A percentile compares a stretch with the other conserved stretches of the same genome.
These are phyloP conservation scores for Artemisia tridentata DNA, from an alignment of 129 eudicot genomes.

Conservation along the genomic window DNA sequence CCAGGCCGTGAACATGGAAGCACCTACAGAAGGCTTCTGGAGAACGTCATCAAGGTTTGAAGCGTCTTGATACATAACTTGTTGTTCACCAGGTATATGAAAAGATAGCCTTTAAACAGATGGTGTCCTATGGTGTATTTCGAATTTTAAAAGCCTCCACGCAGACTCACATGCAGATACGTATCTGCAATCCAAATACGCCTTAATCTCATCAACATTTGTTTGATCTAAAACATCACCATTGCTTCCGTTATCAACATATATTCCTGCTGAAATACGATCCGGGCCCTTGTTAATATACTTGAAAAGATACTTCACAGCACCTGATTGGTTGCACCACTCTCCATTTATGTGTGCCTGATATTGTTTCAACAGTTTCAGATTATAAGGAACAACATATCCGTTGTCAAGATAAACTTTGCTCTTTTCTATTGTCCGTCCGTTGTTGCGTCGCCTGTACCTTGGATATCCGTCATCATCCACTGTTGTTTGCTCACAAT, in stretches of 20 bases:
- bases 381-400: neutral
- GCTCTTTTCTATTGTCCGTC: neutral
- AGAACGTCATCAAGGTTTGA: neutral
- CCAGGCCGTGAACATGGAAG: too few relatives aligned
- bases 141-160: neutral
- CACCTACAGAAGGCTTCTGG: neutral
- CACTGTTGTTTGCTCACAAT: neutral
- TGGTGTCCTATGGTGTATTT: neutral
- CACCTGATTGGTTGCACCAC: neutral
- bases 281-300: neutral
- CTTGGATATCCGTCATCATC: neutral
- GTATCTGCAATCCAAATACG: neutral
- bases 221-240: too few relatives aligned
- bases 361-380: neutral
- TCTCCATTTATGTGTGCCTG: neutral
- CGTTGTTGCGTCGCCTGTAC: neutral
- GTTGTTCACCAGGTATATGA: neutral
- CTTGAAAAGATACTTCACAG: neutral
- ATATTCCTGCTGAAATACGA: neutral
- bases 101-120: neutral
- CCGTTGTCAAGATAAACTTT: neutral
- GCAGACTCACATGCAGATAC: neutral
- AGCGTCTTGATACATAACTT: neutral
- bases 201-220: neutral
- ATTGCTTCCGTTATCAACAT: neutral